Base-by-base conservation (phyloP, 306 rosid genomes). In the Quercus robur region DNA sequence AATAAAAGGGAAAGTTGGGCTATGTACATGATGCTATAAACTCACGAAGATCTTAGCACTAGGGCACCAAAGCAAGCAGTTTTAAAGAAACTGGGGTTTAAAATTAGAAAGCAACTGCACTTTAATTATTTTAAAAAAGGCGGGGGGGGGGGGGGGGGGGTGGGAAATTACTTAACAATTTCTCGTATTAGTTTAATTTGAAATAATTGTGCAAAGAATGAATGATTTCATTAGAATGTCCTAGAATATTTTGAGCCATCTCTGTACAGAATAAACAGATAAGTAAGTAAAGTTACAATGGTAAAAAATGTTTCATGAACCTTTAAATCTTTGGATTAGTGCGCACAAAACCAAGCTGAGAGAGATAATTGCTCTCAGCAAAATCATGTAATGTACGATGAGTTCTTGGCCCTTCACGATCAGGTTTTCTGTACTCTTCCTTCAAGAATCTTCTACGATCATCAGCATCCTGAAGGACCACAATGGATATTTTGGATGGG, bases 301-400 rank as follows among this genome's bases (percentile, higher is more conserved):
- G 70, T 15, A 8, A 69, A 69, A 69, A 41, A 69, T 9, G 9
- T 18, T 69, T 35, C 75, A 84, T 88, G 75, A 75, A 88, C 92
- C 92, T 83, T 84, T n/a, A 76, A 38, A 56, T 21, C 73, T 72
- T 86, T 18, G 79, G 73, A 82, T 82, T 80, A 66, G 90, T 85
- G 84, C 87, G 81, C 31, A 91, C 98, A 85, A 85, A 95, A 84
- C 86, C 77, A 62, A 95, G 86, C 61, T 90, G 85, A 75, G 88
- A 81, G 26, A 95, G 89, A 89, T 95, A 95, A 84, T 84, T 85
- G 75, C 82, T 95, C 81, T 91, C 97, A 14, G 96, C 97, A 90
- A 95, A 90, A 84, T 95, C 94, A 87, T 93, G 98, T 79, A 95
- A 82, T 25, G 99, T 90, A 31, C 91, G 94, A 71, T 56, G 85